Percentiles rank a stretch among this genome's conserved stretches.
phyloP scores from a whole-genome alignment of 139 green algal genomes.

The Trebouxia sp. region DNA sequence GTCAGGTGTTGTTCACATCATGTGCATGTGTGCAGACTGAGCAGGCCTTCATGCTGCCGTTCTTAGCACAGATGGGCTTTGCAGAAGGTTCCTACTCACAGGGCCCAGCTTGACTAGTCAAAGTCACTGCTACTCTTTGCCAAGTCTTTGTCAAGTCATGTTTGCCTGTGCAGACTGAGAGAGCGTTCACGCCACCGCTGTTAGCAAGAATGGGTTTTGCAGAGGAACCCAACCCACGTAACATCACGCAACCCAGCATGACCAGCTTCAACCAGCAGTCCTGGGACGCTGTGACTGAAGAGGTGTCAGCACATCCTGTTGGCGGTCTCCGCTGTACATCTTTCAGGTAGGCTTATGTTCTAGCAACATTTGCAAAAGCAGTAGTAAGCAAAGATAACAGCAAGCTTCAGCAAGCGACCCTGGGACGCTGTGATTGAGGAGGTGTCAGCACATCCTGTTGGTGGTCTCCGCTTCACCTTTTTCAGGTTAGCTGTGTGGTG shows the following conservation, averaged over 20 bases:
- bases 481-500: background rate
- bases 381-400: no score
- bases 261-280: background rate
- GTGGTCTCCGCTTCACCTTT: background rate
- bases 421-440: background rate
- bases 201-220: background rate
- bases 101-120: no score
- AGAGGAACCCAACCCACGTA: background rate
- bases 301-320: background rate
- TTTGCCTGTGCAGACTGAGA: background rate
- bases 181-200: background rate
- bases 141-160: no score
- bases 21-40: no score
- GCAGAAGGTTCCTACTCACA: no score
- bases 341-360: background rate
- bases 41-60: no score
- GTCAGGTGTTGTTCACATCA: no score
- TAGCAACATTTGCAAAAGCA: background rate
- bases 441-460: background rate
- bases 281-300: background rate
- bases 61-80: no score
- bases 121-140: background rate
- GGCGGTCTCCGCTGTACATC: background rate
- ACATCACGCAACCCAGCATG: background rate
- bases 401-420: no score